Conservation (phyloP, 1,139 yeast species). For the Hyphopichia wangnamkhiaoensis region DNA sequence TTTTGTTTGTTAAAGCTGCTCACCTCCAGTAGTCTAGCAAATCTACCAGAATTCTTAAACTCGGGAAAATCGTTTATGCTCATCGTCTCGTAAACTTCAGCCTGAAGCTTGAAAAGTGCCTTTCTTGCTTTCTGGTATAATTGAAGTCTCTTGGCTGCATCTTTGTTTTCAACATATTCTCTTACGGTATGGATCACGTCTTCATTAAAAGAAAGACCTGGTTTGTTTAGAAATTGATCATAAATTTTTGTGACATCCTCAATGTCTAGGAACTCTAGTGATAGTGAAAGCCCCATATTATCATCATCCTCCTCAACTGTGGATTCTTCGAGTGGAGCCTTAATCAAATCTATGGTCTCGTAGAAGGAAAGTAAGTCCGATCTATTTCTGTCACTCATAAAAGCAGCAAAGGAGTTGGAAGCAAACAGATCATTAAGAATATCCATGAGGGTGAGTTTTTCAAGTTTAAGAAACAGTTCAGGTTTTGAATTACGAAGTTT, state of each 20-base stretch:
- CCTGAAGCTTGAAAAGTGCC: conserved; percentile 58
- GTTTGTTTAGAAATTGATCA: conserved; percentile 36
- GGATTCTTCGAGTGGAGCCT: conserved; percentile 68
- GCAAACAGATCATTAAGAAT: conserved; percentile 43
- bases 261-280: conserved; percentile 41
- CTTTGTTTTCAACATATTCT: conserved; percentile 20
- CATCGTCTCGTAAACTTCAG: conserved; percentile 49
- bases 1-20: not conserved
- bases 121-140: conserved; percentile 52
- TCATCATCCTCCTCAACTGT: conserved; percentile 21
- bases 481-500: conserved; percentile 5
- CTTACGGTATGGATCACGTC: conserved; percentile 29
- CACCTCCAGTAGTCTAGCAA: conserved; percentile 7
- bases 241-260: conserved; percentile 53
- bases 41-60: conserved; percentile 45
- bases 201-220: conserved; percentile 25
- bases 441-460: conserved; percentile 12
- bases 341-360: conserved; percentile 64
- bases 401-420: conserved; percentile 54
- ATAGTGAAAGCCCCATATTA: conserved; percentile 24
- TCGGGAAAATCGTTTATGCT: conserved; percentile 52
- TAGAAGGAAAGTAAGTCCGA: conserved; percentile 57
- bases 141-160: conserved; percentile 12
- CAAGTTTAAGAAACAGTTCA: not conserved
- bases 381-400: conserved; percentile 51